phyloP scores from a whole-genome alignment of 169 alveolate genomes.

The Sarcocystis neurona region DNA sequence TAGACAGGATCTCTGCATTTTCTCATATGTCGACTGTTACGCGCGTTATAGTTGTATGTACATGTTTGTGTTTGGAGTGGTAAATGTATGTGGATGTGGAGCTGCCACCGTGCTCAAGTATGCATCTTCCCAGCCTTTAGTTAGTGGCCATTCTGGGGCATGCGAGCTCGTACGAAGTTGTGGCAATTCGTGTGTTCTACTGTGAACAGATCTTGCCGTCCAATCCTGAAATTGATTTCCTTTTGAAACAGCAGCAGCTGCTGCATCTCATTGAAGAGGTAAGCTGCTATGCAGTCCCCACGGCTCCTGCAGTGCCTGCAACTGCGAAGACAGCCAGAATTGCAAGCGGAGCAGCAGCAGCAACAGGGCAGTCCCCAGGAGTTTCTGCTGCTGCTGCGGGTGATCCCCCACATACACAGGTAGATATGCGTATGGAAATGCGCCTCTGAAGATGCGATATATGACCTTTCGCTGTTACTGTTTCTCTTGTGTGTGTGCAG shows the following conservation, averaged over 20 bases:
- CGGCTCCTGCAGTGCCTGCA: too few species aligned
- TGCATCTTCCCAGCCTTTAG: too few species aligned
- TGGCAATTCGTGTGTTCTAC: background rate
- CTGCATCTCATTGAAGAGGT: conserved; percentile 57
- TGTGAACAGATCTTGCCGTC: conserved; percentile 46
- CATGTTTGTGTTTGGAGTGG: background rate
- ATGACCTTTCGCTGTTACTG: background rate
- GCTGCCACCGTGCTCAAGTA: background rate
- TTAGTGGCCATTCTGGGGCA: too few species aligned
- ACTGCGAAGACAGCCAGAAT: too few species aligned
- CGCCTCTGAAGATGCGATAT: background rate
- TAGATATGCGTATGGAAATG: background rate
- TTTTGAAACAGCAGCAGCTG: conserved; percentile 63
- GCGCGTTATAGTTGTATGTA: too few species aligned
- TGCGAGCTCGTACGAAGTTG: too few species aligned
- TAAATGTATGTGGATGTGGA: background rate
- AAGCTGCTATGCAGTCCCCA: background rate
- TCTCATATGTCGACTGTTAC: too few species aligned
- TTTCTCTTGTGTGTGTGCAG: conserved; percentile 10
- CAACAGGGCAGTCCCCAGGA: too few species aligned
- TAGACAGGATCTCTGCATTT: too few species aligned
- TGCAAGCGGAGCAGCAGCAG: too few species aligned
- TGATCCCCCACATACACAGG: too few species aligned
- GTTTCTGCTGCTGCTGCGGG: too few species aligned
- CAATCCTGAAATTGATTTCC: conserved; percentile 61